A percentile compares a stretch with the other conserved stretches of the same genome.
These are phyloP conservation scores for Hyphopichia khmerensis DNA, from an alignment of 1,139 yeast genomes.

Conservation along the genomic window DNA sequence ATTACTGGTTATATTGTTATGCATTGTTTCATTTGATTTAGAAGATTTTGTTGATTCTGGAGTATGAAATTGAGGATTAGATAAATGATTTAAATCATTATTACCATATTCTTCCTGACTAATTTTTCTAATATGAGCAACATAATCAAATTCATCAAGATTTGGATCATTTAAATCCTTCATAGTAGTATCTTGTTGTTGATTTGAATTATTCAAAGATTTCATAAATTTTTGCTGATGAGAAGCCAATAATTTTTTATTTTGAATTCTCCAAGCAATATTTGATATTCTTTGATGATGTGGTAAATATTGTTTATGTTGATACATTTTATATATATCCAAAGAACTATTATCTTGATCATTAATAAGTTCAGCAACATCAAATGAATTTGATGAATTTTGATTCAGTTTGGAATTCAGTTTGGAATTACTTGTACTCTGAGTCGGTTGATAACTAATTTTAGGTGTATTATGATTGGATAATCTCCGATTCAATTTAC, in stretches of 20 bases:
- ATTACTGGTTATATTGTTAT: too few relatives aligned
- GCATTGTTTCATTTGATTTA: neutral
- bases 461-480: too few relatives aligned
- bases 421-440: neutral
- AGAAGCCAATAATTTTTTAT: conserved; percentile 24
- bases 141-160: conserved; percentile 47
- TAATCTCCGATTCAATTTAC: too few relatives aligned
- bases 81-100: neutral
- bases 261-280: conserved; percentile 50
- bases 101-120: conserved; percentile 36
- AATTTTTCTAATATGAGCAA: conserved; percentile 45
- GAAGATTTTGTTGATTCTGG: neutral
- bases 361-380: conserved; percentile 14
- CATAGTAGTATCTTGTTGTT: neutral
- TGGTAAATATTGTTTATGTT: conserved; percentile 42
- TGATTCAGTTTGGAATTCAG: neutral
- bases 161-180: conserved; percentile 21
- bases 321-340: conserved; percentile 42
- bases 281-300: conserved; percentile 45
- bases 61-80: neutral
- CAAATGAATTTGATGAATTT: neutral
- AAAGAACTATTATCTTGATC: conserved; percentile 35
- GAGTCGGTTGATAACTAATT: too few relatives aligned
- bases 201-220: neutral
- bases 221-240: neutral